phyloP scores from a whole-genome alignment of 2,329 filamentous ascomycete species.

The Fusarium sp. region DNA sequence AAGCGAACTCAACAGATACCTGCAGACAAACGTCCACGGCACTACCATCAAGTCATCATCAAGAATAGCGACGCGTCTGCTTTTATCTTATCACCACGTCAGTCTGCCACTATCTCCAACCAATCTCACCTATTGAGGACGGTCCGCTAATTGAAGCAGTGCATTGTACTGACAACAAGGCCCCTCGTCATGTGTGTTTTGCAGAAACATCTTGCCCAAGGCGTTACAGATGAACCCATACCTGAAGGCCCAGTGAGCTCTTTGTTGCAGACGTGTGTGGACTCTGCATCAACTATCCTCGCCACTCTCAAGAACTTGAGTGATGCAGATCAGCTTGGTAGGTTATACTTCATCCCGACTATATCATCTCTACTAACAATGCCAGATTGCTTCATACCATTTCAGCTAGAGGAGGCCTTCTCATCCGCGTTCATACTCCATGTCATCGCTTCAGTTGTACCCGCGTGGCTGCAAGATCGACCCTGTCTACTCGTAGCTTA shows the following conservation, averaged over 20 bases:
- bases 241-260: background rate
- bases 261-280: background rate
- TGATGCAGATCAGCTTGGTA: background rate
- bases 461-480: background rate
- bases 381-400: background rate
- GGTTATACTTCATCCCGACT: fast-evolving
- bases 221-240: background rate
- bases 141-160: background rate
- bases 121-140: background rate
- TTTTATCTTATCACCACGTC: background rate
- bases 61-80: background rate
- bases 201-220: background rate
- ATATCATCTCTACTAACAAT: background rate
- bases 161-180: background rate
- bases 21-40: background rate
- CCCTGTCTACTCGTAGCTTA: background rate
- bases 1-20: background rate
- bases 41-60: background rate
- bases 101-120: fast-evolving
- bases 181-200: background rate
- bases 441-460: background rate
- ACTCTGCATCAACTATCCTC: background rate
- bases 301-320: background rate
- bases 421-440: background rate
- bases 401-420: background rate